phyloP scores from a whole-genome alignment of 257 asterid genomes.

The Nicotiana benthamiana region DNA sequence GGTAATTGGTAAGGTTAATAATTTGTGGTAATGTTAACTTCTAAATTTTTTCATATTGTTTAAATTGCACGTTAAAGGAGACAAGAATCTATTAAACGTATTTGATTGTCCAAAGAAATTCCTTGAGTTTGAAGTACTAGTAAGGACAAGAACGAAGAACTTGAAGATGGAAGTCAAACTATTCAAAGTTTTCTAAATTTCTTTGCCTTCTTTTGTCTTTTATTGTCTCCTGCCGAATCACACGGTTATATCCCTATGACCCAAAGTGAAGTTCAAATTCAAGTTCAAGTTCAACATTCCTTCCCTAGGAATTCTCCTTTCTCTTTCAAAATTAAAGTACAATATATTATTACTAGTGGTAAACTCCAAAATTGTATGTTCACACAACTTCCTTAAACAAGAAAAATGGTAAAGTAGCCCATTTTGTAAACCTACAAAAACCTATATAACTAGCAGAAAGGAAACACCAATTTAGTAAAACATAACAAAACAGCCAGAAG shows the following conservation, averaged over 20 bases:
- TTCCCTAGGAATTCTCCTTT: neutral
- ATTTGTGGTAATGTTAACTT: neutral
- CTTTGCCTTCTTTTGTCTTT: neutral
- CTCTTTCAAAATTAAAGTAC: neutral
- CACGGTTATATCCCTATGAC: neutral
- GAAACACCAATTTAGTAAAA: neutral
- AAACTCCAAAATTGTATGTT: neutral
- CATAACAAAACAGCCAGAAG: neutral
- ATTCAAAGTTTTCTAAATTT: neutral
- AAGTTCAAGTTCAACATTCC: slow-evolving; percentile 18
- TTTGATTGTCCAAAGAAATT: slow-evolving; percentile 17
- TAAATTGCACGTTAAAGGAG: neutral
- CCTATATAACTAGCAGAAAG: neutral
- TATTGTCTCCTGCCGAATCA: slow-evolving; percentile 18
- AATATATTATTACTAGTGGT: no score
- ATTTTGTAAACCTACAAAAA: neutral
- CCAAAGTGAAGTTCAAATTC: neutral
- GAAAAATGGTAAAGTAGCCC: neutral
- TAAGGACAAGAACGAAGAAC: neutral
- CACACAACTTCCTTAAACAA: neutral
- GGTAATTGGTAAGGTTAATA: neutral
- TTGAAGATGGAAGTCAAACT: slow-evolving; percentile 9
- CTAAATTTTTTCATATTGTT: neutral
- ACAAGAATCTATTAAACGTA: slow-evolving; percentile 14
- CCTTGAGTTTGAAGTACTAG: neutral